phyloP scores from a whole-genome alignment of 1,284 basidiomycete species.

The Cryptococcus depauperatus region DNA sequence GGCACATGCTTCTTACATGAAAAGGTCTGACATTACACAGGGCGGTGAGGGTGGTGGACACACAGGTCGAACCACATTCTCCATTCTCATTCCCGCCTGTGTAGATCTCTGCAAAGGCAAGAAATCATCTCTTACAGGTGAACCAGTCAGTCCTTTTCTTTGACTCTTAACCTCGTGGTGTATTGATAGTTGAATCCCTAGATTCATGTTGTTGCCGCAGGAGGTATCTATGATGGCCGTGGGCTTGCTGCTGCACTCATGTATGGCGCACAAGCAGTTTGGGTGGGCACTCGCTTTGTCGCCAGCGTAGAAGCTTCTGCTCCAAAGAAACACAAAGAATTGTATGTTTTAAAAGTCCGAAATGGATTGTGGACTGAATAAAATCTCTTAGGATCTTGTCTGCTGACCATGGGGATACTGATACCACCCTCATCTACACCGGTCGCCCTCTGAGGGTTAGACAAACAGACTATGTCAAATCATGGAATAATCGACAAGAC shows the following conservation, averaged over 20 bases:
- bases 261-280: conserved; percentile 77
- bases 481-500: conserved; percentile 51
- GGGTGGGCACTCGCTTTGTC: conserved; percentile 87
- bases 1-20: neutral
- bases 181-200: conserved; percentile 1
- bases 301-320: conserved; percentile 71
- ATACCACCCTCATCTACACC: conserved; percentile 75
- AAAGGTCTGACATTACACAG: conserved; percentile 5
- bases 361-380: conserved; percentile 1
- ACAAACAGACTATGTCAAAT: conserved; percentile 68
- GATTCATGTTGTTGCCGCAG: conserved; percentile 73
- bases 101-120: conserved; percentile 68
- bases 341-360: conserved; percentile 21
- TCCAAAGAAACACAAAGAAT: conserved; percentile 73
- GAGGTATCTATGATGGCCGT: conserved; percentile 76
- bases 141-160: conserved; percentile 49
- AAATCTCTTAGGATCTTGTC: conserved; percentile 25
- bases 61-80: conserved; percentile 40
- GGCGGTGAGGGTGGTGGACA: conserved; percentile 75
- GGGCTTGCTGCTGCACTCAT: conserved; percentile 74
- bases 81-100: conserved; percentile 55
- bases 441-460: conserved; percentile 78
- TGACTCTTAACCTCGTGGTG: too few relatives aligned
- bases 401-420: conserved; percentile 45
- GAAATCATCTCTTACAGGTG: conserved; percentile 66